Conservation (phyloP, 768 basidiomycete species). For the Gymnopilus dilepis region DNA sequence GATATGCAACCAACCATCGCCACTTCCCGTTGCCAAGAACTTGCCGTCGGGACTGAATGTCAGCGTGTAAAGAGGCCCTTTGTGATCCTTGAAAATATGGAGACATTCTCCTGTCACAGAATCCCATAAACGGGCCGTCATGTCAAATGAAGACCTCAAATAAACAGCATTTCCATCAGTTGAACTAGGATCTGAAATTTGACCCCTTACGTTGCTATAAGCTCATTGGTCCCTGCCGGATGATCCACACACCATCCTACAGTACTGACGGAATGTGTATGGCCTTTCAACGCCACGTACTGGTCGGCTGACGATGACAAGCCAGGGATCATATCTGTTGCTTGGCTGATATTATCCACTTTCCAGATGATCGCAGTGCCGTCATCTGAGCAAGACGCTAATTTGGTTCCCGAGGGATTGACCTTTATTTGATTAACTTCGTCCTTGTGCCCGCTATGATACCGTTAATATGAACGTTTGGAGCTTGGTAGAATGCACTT, state of each 20-base stretch:
- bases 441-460: constrained; percentile 67
- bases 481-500: constrained; percentile 30
- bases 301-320: constrained; percentile 38
- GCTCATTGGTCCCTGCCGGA: constrained; percentile 54
- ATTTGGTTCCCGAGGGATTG: constrained; percentile 64
- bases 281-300: constrained; percentile 60
- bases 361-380: constrained; percentile 80
- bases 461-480: constrained; percentile 3
- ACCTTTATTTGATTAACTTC: constrained; percentile 83
- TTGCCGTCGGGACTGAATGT: constrained; percentile 77
- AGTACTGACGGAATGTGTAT: constrained; percentile 66
- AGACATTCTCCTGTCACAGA: constrained; percentile 77
- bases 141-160: constrained; percentile 86
- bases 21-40: constrained; percentile 77
- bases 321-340: constrained; percentile 48
- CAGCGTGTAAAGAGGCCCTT: constrained; percentile 72
- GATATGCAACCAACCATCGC: constrained; percentile 77
- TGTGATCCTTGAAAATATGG: constrained; percentile 73
- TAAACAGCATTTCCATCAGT: too few relatives aligned
- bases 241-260: constrained; percentile 72
- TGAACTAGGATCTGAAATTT: too few relatives aligned
- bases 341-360: constrained; percentile 49
- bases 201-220: constrained; percentile 69
- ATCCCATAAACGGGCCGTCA: constrained; percentile 84
- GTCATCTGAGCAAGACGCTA: constrained; percentile 87